Evolutionary conservation across 2,329 filamentous ascomycete genomes (phyloP).

Genomic region (Colletotrichum graminicola): DNA sequence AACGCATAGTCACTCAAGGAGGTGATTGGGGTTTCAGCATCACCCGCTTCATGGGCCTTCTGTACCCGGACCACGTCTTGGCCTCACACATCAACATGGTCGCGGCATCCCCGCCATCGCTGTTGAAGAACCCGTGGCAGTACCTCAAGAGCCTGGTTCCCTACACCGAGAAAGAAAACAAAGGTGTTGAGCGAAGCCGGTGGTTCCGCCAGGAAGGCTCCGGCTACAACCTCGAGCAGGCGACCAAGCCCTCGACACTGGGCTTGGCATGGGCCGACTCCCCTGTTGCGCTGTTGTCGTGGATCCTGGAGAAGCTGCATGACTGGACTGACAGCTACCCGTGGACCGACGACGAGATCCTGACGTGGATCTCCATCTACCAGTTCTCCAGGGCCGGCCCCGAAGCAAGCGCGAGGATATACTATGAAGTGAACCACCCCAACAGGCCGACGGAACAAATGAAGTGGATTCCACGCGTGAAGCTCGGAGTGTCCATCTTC

Average conservation of each 20-base stretch:
- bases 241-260: constrained; percentile 79
- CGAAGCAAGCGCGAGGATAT: constrained; percentile 75
- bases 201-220: constrained; percentile 71
- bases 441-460: constrained; percentile 41
- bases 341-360: constrained; percentile 82
- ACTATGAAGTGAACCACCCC: constrained; percentile 73
- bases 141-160: constrained; percentile 69
- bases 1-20: constrained; percentile 64
- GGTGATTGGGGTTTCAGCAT: constrained; percentile 80
- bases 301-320: constrained; percentile 85
- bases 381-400: constrained; percentile 78
- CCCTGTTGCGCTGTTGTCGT: constrained; percentile 77
- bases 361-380: constrained; percentile 82
- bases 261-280: constrained; percentile 77
- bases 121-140: constrained; percentile 65
- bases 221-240: constrained; percentile 71
- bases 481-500: constrained; percentile 65
- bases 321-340: constrained; percentile 80
- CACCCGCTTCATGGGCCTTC: constrained; percentile 69
- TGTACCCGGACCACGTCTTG: constrained; percentile 69
- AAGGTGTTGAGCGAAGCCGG: constrained; percentile 62
- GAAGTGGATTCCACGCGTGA: constrained; percentile 52
- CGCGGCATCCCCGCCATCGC: constrained; percentile 60
- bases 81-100: constrained; percentile 73
- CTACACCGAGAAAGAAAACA: constrained; percentile 64